Evolutionary conservation across 2,329 filamentous ascomycete genomes (phyloP).

Genomic region (Neofusicoccum kwambonambiense): DNA sequence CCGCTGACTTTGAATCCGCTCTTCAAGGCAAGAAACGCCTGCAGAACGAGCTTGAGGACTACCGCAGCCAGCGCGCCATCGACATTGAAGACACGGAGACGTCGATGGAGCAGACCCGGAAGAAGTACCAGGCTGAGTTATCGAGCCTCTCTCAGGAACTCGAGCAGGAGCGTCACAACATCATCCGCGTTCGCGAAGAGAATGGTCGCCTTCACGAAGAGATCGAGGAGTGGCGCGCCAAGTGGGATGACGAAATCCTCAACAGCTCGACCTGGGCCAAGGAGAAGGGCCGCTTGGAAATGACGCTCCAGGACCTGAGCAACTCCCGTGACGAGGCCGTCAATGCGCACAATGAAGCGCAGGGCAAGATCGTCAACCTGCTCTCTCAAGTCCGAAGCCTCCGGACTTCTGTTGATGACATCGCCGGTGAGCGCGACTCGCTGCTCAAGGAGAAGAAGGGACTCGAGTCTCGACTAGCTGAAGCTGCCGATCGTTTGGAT

Average conservation of each 20-base stretch:
- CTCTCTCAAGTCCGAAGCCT: constrained; percentile 85
- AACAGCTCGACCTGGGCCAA: constrained; percentile 99
- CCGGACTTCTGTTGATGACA: constrained; percentile 80
- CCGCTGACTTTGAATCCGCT: constrained; percentile 81
- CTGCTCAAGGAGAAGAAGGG: constrained; percentile 86
- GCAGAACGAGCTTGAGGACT: constrained; percentile 96
- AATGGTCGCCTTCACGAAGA: constrained; percentile 90
- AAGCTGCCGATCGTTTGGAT: constrained; percentile 85
- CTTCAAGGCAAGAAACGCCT: constrained; percentile 89
- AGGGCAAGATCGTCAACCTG: constrained; percentile 86
- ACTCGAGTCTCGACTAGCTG: constrained; percentile 78
- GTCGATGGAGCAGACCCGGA: constrained; percentile 92
- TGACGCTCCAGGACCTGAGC: constrained; percentile 82
- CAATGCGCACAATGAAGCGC: constrained; percentile 89
- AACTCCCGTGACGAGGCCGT: constrained; percentile 93
- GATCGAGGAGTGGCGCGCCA: constrained; percentile 87
- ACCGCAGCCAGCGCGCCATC: constrained; percentile 89
- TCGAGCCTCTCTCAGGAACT: constrained; percentile 86
- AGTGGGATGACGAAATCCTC: constrained; percentile 97
- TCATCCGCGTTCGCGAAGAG: constrained; percentile 78
- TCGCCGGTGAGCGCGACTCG: constrained; percentile 79
- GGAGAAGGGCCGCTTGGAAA: constrained; percentile 89
- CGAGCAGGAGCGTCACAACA: constrained; percentile 87
- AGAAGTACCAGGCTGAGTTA: constrained; percentile 95
- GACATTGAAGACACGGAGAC: constrained; percentile 97